These are phyloP conservation scores for Pyrus bretschneideri DNA, from an alignment of 306 rosid genomes.

Conservation along the genomic window DNA sequence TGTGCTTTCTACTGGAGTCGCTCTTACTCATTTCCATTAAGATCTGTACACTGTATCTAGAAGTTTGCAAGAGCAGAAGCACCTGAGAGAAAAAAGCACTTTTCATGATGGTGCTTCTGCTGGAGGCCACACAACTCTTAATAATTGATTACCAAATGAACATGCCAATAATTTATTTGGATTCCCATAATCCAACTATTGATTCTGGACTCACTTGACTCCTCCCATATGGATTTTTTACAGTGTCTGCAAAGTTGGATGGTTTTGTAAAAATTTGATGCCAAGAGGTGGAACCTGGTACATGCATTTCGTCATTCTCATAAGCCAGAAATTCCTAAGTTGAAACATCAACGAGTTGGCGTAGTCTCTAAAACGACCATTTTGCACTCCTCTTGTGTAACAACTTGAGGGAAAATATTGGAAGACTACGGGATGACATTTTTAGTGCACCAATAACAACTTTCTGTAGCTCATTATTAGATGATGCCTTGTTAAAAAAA, in stretches of 20 bases:
- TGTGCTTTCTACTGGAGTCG: neutral
- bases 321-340: too few relatives aligned
- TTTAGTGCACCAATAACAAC: too few relatives aligned
- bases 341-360: too few relatives aligned
- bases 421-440: too few relatives aligned
- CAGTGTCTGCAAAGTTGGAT: neutral
- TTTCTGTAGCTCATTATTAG: too few relatives aligned
- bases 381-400: too few relatives aligned
- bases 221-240: neutral
- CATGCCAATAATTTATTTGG: neutral
- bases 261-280: neutral
- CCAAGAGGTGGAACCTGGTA: neutral
- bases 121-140: neutral
- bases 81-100: neutral
- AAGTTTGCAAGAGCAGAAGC: neutral
- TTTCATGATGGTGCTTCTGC: neutral
- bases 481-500: too few relatives aligned
- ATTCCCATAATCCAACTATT: neutral
- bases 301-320: neutral
- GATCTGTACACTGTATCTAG: neutral
- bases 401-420: too few relatives aligned
- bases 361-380: too few relatives aligned
- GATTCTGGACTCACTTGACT: neutral
- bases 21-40: neutral
- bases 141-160: neutral